Evolutionary conservation across 2,329 filamentous ascomycete genomes (phyloP).

Genomic region (Diaporthe vexans): DNA sequence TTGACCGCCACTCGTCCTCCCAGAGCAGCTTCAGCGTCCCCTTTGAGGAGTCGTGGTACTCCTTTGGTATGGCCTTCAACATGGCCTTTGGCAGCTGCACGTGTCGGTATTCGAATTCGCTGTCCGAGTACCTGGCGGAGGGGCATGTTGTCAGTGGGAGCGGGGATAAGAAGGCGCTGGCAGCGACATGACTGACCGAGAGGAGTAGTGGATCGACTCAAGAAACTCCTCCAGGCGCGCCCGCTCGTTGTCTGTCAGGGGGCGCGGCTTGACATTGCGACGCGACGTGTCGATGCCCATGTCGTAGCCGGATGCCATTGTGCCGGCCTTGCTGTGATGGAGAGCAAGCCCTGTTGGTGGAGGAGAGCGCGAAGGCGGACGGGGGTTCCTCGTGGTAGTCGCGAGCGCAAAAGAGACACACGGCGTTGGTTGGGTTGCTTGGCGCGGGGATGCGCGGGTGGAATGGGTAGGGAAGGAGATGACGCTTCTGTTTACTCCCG

Average conservation of each 20-base stretch:
- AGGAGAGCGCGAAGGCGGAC: not conserved
- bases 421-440: slow-evolving; percentile 12
- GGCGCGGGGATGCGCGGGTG: slow-evolving; percentile 6
- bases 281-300: slow-evolving; percentile 83
- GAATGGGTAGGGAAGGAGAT: slow-evolving; percentile 18
- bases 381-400: slow-evolving; percentile 12
- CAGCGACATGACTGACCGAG: slow-evolving; percentile 71
- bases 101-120: slow-evolving; percentile 95
- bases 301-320: slow-evolving; percentile 48
- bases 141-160: slow-evolving; percentile 43
- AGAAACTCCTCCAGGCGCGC: slow-evolving; percentile 90
- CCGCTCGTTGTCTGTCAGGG: slow-evolving; percentile 84
- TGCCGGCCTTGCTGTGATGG: slow-evolving; percentile 26
- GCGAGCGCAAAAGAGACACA: slow-evolving; percentile 5
- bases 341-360: slow-evolving; percentile 9
- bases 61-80: slow-evolving; percentile 96
- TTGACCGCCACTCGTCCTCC: slow-evolving; percentile 98
- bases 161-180: not conserved
- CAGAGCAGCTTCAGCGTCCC: slow-evolving; percentile 96
- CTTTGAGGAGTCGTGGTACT: slow-evolving; percentile 90
- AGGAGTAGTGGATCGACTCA: slow-evolving; percentile 95
- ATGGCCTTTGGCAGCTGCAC: slow-evolving; percentile 98
- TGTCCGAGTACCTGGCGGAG: slow-evolving; percentile 84
- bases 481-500: slow-evolving; percentile 33
- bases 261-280: slow-evolving; percentile 88